A percentile compares a stretch with the other conserved stretches of the same genome.
Conservation (phyloP, 108 stramenopile species). For the Fragilariopsis cylindrus region DNA sequence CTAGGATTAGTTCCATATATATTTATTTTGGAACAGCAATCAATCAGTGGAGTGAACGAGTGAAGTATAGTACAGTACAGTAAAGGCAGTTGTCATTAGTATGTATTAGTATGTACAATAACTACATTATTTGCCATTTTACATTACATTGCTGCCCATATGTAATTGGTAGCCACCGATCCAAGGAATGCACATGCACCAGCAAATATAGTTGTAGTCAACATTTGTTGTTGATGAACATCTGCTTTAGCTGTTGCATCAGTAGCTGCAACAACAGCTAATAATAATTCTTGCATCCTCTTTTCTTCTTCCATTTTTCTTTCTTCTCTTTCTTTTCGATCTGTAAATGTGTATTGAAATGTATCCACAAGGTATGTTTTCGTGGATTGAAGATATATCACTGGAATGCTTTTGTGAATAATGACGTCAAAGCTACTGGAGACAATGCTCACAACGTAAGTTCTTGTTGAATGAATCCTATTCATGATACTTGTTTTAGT, state of each 20-base stretch:
- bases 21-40: no score
- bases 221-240: background rate
- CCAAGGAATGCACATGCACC: constrained; percentile 7
- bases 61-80: no score
- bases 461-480: no score
- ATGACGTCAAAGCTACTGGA: no score
- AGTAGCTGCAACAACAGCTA: background rate
- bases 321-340: constrained; percentile 27
- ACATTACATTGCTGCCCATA: background rate
- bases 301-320: constrained; percentile 20
- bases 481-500: no score
- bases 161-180: background rate
- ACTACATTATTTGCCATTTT: no score
- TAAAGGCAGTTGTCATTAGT: no score
- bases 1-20: no score
- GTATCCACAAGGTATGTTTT: constrained; percentile 16
- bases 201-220: constrained; percentile 6
- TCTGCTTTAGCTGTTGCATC: constrained; percentile 2
- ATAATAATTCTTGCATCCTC: background rate
- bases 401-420: no score
- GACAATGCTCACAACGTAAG: no score
- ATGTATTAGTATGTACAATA: no score
- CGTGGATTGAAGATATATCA: background rate
- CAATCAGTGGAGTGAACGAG: no score
- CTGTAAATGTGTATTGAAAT: constrained; percentile 27